Evolutionary conservation across 106 monocot genomes (phyloP), one percentile per base, ranked within the genome.

Genomic region (Dendrobium chrysotoxum): DNA sequence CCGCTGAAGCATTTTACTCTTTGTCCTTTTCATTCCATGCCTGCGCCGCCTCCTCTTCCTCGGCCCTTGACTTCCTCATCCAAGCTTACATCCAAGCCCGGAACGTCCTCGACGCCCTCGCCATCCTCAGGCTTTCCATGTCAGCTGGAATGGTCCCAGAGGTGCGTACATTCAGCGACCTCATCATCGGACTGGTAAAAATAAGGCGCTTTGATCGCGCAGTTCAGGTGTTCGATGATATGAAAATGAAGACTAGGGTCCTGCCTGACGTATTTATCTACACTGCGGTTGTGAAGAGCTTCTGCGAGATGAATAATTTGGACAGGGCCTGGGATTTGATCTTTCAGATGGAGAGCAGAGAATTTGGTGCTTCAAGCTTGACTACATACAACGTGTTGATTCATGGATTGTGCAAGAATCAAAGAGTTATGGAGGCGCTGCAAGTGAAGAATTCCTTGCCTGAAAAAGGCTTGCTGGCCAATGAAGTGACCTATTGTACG

Each of bases 371-470:
- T 44, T 83, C 80, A 20, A 90, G 79, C 26, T 84, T 89, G 73
- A 85, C 89, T 2, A 79, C 87, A 0, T 94, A 98, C 77, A 98
- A 94, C 82, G 84, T 89, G 41, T 78, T 94, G 53, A 86, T 98
- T n/a, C 92, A 94, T 81, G 97, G 94, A 30, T 81, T 98, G 57
- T 98, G 97, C 80, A 98, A 86, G 88, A 80, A 65, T 39, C 74
- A 75, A 76, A 84, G 82, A 66, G 86, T 83, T 23, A 71, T 45
- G 17, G 97, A 98, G 58, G 94, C 92, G 1, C 5, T 91, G 39
- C 81, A 85, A 79, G 65, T 98, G 15, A 91, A 94, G 83, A 82
- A 86, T 70, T 79, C 83, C 9, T 85, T 97, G 78, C 53, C 61
- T 23, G 53, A 41, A 15, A 94, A 84, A 77, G 86, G 85, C 9